Conservation (phyloP, 805 yeast species). For the Saccharomyces jurei region DNA sequence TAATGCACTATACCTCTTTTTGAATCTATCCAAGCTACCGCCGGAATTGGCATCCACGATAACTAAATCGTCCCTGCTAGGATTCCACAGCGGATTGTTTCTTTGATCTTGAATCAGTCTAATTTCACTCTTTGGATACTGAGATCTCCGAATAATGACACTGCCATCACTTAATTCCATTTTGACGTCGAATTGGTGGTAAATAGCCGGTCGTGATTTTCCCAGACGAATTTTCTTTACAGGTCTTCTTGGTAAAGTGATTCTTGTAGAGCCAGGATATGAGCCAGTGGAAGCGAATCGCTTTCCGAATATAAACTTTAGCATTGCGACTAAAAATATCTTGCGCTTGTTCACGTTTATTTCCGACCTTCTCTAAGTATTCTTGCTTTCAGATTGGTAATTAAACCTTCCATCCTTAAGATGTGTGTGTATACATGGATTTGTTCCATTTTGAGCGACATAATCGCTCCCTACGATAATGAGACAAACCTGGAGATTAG, state of each 20-base stretch:
- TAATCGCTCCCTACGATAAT: neutral
- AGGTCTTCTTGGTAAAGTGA: constrained; percentile 43
- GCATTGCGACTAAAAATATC: neutral
- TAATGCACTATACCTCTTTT: constrained; percentile 48
- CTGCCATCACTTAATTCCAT: constrained; percentile 96
- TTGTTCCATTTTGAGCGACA: neutral
- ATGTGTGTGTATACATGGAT: too few relatives aligned
- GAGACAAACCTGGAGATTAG: neutral
- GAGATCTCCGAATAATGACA: constrained; percentile 73
- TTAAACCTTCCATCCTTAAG: neutral
- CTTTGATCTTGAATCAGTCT: constrained; percentile 85
- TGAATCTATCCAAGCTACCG: constrained; percentile 71
- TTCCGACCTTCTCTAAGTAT: neutral
- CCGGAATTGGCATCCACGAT: constrained; percentile 75
- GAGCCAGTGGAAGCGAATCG: constrained; percentile 19
- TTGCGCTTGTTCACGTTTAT: neutral
- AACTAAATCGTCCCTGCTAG: constrained; percentile 67
- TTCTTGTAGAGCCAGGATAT: constrained; percentile 18
- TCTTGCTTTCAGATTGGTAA: neutral
- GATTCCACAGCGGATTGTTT: constrained; percentile 82
- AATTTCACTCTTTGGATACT: constrained; percentile 79
- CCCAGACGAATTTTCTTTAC: constrained; percentile 65
- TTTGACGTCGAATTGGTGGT: constrained; percentile 76
- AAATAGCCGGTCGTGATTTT: constrained; percentile 88
- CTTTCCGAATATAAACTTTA: neutral